phyloP scores from a whole-genome alignment of 805 yeast genomes.

The Candida patagonica region DNA sequence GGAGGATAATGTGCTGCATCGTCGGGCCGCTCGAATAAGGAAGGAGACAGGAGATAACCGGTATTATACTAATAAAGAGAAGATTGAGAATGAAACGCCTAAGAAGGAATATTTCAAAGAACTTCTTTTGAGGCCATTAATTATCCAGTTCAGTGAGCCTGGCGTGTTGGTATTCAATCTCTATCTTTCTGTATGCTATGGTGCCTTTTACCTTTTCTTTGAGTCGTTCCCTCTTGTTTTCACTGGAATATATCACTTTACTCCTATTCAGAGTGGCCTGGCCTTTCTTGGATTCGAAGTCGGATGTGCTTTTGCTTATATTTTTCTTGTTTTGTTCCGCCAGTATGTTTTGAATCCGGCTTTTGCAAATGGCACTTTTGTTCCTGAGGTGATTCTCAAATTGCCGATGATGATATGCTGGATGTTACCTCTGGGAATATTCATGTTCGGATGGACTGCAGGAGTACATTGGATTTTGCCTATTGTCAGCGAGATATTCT shows the following conservation, averaged over 20 bases:
- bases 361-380: slow-evolving; percentile 2
- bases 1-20: slow-evolving; percentile 5
- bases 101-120: slow-evolving; percentile 6
- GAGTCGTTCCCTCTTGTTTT: slow-evolving; percentile 57
- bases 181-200: slow-evolving; percentile 45
- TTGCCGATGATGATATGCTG: slow-evolving; percentile 13
- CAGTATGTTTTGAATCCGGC: neutral
- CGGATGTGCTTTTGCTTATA: slow-evolving; percentile 36
- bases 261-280: slow-evolving; percentile 38
- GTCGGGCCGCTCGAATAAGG: slow-evolving; percentile 26
- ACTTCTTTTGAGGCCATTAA: slow-evolving; percentile 31
- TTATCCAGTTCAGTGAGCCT: slow-evolving; percentile 45
- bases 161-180: slow-evolving; percentile 44
- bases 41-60: slow-evolving; percentile 37
- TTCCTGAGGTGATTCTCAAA: slow-evolving; percentile 12
- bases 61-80: slow-evolving; percentile 6
- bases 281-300: slow-evolving; percentile 40
- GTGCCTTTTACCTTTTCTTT: slow-evolving; percentile 46
- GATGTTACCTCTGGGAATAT: slow-evolving; percentile 36
- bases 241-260: slow-evolving; percentile 36
- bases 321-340: slow-evolving; percentile 6
- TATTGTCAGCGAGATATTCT: slow-evolving; percentile 34
- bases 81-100: neutral
- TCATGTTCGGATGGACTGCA: slow-evolving; percentile 48
- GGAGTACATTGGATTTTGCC: slow-evolving; percentile 43